Percentiles rank a stretch among this genome's conserved stretches.
phyloP scores from a whole-genome alignment of 371 early-diverging fungal genomes.

The Mucor velutinosus region DNA sequence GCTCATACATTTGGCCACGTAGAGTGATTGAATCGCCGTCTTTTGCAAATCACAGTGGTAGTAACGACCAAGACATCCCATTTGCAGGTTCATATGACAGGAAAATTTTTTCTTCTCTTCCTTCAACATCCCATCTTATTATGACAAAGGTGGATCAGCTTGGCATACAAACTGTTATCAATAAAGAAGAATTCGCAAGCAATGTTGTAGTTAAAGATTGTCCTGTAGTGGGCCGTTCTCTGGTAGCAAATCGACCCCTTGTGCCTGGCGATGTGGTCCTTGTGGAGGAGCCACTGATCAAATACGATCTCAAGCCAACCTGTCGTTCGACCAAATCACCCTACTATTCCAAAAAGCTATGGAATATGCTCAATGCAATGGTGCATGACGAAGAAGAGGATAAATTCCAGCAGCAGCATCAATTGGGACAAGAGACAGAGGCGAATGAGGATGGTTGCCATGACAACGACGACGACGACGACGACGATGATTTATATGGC shows the following conservation, averaged over 20 bases:
- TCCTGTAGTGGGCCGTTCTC: slow-evolving; percentile 38
- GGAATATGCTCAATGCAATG: slow-evolving; percentile 28
- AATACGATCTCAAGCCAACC: slow-evolving; percentile 37
- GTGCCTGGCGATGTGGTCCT: slow-evolving; percentile 40
- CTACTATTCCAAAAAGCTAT: slow-evolving; percentile 39
- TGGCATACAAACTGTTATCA: slow-evolving; percentile 39
- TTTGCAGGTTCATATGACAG: not conserved
- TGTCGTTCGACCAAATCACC: slow-evolving; percentile 50
- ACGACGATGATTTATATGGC: slow-evolving; percentile 16
- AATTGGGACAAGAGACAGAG: not conserved
- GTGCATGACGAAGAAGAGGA: slow-evolving; percentile 23
- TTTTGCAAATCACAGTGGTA: not conserved
- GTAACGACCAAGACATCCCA: not conserved
- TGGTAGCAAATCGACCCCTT: slow-evolving; percentile 34
- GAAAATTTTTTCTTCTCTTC: slow-evolving; percentile 8
- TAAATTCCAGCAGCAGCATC: not conserved
- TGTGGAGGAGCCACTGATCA: slow-evolving; percentile 40
- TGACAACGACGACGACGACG: not conserved
- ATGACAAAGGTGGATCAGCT: slow-evolving; percentile 28
- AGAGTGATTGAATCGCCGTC: slow-evolving; percentile 4
- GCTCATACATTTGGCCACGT: not conserved
- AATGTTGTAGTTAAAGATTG: slow-evolving; percentile 34
- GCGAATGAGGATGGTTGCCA: not conserved
- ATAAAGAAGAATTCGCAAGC: slow-evolving; percentile 31
- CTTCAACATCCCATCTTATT: slow-evolving; percentile 1